These are phyloP conservation scores for Leccinum ponderosum DNA, from an alignment of 1,284 basidiomycete genomes.

Conservation along the genomic window DNA sequence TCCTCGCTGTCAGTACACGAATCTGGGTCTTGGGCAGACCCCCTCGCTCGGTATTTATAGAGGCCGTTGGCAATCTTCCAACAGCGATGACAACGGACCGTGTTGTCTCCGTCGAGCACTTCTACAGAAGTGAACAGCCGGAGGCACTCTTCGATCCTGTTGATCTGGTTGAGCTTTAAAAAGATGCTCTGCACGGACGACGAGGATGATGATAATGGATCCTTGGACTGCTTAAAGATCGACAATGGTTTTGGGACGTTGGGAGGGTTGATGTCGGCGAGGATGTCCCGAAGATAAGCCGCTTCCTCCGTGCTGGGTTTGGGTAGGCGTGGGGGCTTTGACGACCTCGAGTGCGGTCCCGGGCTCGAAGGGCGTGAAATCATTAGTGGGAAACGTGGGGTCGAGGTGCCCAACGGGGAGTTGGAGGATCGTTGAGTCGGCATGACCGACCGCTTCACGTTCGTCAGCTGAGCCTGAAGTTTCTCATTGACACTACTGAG, in stretches of 20 bases:
- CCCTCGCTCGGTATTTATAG: conserved; percentile 40
- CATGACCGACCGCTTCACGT: conserved; percentile 28
- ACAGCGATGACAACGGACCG: conserved; percentile 89
- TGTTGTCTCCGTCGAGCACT: conserved; percentile 89
- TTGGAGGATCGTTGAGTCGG: conserved; percentile 17
- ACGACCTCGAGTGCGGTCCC: conserved; percentile 31
- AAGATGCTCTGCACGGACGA: conserved; percentile 23
- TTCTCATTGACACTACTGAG: conserved; percentile 31
- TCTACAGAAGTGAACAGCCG: conserved; percentile 89
- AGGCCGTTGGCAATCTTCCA: conserved; percentile 84
- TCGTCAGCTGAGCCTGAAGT: conserved; percentile 26
- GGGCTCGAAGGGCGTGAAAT: conserved; percentile 26
- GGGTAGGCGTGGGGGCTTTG: conserved; percentile 46
- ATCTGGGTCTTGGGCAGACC: conserved; percentile 35
- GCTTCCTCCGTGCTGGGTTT: conserved; percentile 56
- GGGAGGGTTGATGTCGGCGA: conserved; percentile 56
- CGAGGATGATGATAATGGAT: conserved; percentile 8
- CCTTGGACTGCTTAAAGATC: conserved; percentile 43
- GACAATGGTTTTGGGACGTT: conserved; percentile 42
- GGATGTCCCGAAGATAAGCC: conserved; percentile 62
- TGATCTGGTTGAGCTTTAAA: conserved; percentile 30
- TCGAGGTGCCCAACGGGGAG: conserved; percentile 18
- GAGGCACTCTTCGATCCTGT: conserved; percentile 63
- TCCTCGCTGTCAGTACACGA: conserved; percentile 34
- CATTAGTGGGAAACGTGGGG: conserved; percentile 20